Conservation (phyloP, 164 flowering plant genomes). For the Annona squamosa region DNA sequence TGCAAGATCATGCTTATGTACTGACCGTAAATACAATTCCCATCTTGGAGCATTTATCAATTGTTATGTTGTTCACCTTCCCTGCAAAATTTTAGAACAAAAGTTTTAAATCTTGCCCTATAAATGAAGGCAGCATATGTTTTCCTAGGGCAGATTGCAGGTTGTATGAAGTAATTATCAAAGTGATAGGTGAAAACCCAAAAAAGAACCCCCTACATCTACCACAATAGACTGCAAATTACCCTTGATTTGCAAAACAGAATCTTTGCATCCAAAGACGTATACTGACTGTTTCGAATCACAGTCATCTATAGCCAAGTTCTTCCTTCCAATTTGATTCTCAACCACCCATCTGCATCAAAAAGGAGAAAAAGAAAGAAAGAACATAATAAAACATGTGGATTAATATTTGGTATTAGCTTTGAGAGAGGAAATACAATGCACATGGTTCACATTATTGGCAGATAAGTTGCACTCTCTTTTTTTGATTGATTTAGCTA, state of each 20-base stretch:
- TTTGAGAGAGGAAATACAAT: neutral
- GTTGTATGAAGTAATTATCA: neutral
- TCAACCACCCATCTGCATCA: slow-evolving; percentile 92
- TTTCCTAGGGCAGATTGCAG: neutral
- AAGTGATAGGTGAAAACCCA: neutral
- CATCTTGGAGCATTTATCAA: slow-evolving; percentile 94
- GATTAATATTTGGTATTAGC: neutral
- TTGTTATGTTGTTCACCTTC: slow-evolving; percentile 91
- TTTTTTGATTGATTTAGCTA: neutral
- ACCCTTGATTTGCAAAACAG: slow-evolving; percentile 91
- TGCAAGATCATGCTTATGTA: slow-evolving; percentile 1
- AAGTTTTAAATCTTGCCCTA: neutral
- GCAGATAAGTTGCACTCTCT: neutral
- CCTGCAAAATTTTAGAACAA: slow-evolving; percentile 41
- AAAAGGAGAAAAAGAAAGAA: neutral
- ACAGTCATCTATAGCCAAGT: slow-evolving; percentile 87
- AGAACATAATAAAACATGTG: neutral
- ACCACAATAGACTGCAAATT: slow-evolving; percentile 5
- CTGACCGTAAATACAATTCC: slow-evolving; percentile 83
- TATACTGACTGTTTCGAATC: slow-evolving; percentile 91
- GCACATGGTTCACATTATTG: neutral
- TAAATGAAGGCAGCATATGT: neutral
- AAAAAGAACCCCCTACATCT: neutral
- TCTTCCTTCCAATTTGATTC: slow-evolving; percentile 85
- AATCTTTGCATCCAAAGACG: slow-evolving; percentile 92